Base-by-base conservation (phyloP, 345 rosid species). In the Pistacia integerrima region DNA sequence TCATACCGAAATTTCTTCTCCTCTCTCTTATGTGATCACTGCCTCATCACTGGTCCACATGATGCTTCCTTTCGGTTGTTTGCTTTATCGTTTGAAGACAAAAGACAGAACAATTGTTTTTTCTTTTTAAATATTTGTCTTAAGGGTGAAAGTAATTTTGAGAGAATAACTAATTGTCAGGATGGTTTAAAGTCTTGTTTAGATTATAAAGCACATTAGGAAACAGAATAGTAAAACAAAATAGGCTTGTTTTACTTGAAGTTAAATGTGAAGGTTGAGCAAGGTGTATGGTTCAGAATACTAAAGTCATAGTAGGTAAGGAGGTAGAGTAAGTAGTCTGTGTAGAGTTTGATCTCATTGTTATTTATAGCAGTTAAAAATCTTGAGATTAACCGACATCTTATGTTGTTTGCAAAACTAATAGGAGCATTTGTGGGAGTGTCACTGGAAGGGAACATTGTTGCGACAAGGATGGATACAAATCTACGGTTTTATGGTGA, bases 401-500 rank as follows among this genome's bases (percentile, higher is more conserved):
- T 51, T 63, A 1, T 52, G 10, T 67, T 75, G 20, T 64, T 41
- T 68, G 74, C 65, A 64, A 55, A 20, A 58, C 30, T 72, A 70
- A 76, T 81, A 96, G 99, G 99, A 48, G 98, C 97, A n/a, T 97
- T 97, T 73, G 90, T 94, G 69, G 99, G 98, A 67, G 97, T 91
- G 77, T 97, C 98, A 8, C 85, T 97, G 16, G 98, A 97, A 88
- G 97, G 99, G 56, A 97, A 91, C 69, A 60, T 91, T 17, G 98
- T 96, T 41, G 87, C 87, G 0, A 94, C 98, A 11, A 89, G 98
- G 84, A 92, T 87, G 85, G 97, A 94, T 70, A 78, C 90, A 75
- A 97, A 97, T 80, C 87, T 97, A 38, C 85, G 58, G 65, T 97
- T 97, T 77, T 97, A 94, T 38, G 99, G 99, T 0, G 99, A 92